Percentiles rank a stretch among this genome's conserved stretches.
phyloP scores from a whole-genome alignment of 192 early-diverging fungal genomes.

The Paraglomus occultum region DNA sequence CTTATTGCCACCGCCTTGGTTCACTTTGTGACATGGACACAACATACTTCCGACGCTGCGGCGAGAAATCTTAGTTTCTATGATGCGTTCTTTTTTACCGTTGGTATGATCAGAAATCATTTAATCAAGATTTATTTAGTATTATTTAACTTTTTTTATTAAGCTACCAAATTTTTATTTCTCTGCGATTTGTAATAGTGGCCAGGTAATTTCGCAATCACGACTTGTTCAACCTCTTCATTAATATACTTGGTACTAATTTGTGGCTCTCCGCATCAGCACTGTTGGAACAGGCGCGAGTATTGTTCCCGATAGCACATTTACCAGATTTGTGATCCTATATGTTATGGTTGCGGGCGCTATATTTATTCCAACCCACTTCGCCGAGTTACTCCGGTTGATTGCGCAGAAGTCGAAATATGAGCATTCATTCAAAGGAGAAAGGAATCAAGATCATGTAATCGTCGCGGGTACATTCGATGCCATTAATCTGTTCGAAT shows the following conservation, averaged over 20 bases:
- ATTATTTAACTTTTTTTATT: slow-evolving; percentile 28
- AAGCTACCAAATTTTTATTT: slow-evolving; percentile 41
- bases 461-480: slow-evolving; percentile 67
- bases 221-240: neutral
- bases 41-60: slow-evolving; percentile 47
- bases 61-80: slow-evolving; percentile 46
- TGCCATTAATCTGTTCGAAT: slow-evolving; percentile 54
- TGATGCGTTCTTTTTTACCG: slow-evolving; percentile 61
- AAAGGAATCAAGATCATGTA: slow-evolving; percentile 55
- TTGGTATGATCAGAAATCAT: slow-evolving; percentile 26
- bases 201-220: slow-evolving; percentile 26
- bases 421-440: slow-evolving; percentile 50
- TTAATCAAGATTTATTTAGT: neutral
- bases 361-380: slow-evolving; percentile 62
- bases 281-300: slow-evolving; percentile 68
- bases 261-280: slow-evolving; percentile 33
- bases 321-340: slow-evolving; percentile 54
- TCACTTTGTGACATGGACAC: slow-evolving; percentile 62
- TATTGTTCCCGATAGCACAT: slow-evolving; percentile 59
- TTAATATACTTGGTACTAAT: neutral
- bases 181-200: slow-evolving; percentile 8
- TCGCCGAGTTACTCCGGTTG: slow-evolving; percentile 62
- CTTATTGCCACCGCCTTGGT: slow-evolving; percentile 70
- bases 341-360: slow-evolving; percentile 73
- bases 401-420: slow-evolving; percentile 60